These are phyloP conservation scores for Blastobotrys petasosporus DNA, from an alignment of 1,139 yeast genomes.

Conservation along the genomic window DNA sequence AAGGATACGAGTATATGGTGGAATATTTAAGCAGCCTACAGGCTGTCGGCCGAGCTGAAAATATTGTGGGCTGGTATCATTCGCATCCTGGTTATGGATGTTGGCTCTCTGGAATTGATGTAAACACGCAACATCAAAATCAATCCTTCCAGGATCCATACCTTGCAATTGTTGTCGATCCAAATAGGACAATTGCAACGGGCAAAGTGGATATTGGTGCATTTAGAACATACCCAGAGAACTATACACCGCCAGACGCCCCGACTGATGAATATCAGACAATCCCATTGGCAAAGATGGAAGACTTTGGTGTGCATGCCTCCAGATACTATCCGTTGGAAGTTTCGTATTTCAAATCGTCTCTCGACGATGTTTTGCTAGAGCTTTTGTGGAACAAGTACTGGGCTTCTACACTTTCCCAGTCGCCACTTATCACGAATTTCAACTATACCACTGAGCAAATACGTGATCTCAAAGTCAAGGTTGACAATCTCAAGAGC, in stretches of 20 bases:
- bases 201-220: slow-evolving; percentile 86
- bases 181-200: slow-evolving; percentile 58
- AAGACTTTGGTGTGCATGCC: slow-evolving; percentile 68
- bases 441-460: slow-evolving; percentile 35
- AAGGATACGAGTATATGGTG: slow-evolving; percentile 94
- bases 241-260: slow-evolving; percentile 26
- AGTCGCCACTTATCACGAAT: slow-evolving; percentile 27
- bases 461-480: slow-evolving; percentile 25
- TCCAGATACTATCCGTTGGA: slow-evolving; percentile 66
- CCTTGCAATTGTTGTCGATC: slow-evolving; percentile 83
- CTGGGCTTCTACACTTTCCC: slow-evolving; percentile 43
- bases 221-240: slow-evolving; percentile 68
- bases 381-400: slow-evolving; percentile 45
- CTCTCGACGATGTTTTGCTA: slow-evolving; percentile 46
- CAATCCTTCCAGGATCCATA: slow-evolving; percentile 90
- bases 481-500: slow-evolving; percentile 19
- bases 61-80: slow-evolving; percentile 83
- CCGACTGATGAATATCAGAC: slow-evolving; percentile 21
- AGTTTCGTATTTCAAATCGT: slow-evolving; percentile 55
- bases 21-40: slow-evolving; percentile 62
- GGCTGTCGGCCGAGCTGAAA: slow-evolving; percentile 45
- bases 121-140: slow-evolving; percentile 75
- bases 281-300: slow-evolving; percentile 45
- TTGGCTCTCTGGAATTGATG: slow-evolving; percentile 88
- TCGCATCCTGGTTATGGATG: slow-evolving; percentile 98